Base-by-base conservation (phyloP, 140 eudicot genomes). In the Stevia rebaudiana region DNA sequence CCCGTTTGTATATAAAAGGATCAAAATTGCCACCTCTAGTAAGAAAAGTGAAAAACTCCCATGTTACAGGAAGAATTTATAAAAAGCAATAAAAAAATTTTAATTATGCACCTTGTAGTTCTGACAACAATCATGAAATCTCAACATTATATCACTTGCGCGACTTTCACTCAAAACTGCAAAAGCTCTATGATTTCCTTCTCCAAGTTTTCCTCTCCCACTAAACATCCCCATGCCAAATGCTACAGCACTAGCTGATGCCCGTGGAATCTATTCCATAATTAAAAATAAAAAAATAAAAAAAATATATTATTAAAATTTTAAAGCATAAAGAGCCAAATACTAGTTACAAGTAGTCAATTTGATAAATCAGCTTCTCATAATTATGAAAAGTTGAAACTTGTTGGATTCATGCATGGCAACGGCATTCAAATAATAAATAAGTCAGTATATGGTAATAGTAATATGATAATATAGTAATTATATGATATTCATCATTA, bases 231-330 rank as follows among this genome's bases (percentile, higher is more conserved):
- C 97, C 95, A 92, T 81, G 37, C 97, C 97, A 83, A 88, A 92
- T 75, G 97, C 95, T 56, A 92, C 97, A 40, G 97, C 97, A 81
- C 99, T 92, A 12, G 97, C 99, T 28, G 97, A 92, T 4, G 97
- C 96, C 61, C 98, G 87, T 15, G 95, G 86, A 67, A 92, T 74
- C 98, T 92, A 72, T 49, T 70, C 30, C 60, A 63, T 24, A 11
- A 53, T 53, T 28, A 43, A 0, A 50, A 54, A 49, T 68, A 13
- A 5, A 0, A 63, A 7, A 7, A 10, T 40, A 12, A 49, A 71
- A 13, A 5, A 0, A 63, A 7, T 10, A 10, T 40, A 12, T 18
- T 11, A 42, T 15, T 36, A 23, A n/a, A n/a, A 4, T 28, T 31
- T 54, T 13, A 15, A 13, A 49, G 63, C 54, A 63, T 43, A 21